Percentiles rank a stretch among this genome's conserved stretches.
These are phyloP conservation scores for Hypomyces perniciosus DNA, from an alignment of 2,329 filamentous ascomycete genomes.

Conservation along the genomic window DNA sequence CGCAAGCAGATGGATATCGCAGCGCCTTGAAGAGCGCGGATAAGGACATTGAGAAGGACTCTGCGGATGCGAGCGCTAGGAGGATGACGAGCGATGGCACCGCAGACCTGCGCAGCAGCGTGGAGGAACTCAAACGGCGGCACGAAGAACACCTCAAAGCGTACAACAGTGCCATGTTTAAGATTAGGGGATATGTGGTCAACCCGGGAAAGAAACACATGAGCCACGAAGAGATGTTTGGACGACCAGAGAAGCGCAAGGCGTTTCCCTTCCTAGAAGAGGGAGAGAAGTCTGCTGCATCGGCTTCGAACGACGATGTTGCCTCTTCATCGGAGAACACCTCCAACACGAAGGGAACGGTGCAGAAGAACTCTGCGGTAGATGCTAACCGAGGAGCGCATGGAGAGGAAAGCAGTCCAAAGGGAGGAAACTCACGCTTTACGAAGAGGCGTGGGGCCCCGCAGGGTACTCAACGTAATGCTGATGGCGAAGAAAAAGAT, in stretches of 20 bases:
- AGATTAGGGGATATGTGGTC: conserved; percentile 22
- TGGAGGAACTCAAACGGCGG: conserved; percentile 21
- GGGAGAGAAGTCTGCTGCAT: not conserved
- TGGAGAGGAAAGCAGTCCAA: not conserved
- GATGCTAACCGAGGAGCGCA: not conserved
- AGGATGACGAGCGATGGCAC: not conserved
- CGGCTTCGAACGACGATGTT: not conserved
- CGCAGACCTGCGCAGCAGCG: conserved; percentile 6
- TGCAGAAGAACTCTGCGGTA: not conserved
- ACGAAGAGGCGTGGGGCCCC: not conserved
- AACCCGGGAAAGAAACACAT: conserved; percentile 24
- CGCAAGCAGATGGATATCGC: conserved; percentile 24
- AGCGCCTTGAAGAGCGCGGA: conserved; percentile 18
- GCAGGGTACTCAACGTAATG: not conserved
- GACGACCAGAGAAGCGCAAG: conserved; percentile 17
- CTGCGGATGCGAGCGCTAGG: not conserved
- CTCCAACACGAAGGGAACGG: not conserved
- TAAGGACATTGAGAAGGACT: conserved; percentile 15
- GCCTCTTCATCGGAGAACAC: not conserved
- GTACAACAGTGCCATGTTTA: conserved; percentile 23
- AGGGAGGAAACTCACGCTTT: conserved; percentile 3
- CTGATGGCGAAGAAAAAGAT: not conserved
- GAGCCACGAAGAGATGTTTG: conserved; percentile 25
- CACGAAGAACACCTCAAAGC: conserved; percentile 21
- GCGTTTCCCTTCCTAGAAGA: conserved; percentile 3